phyloP scores from a whole-genome alignment of 192 early-diverging fungal genomes.

The Coemansia sp. region DNA sequence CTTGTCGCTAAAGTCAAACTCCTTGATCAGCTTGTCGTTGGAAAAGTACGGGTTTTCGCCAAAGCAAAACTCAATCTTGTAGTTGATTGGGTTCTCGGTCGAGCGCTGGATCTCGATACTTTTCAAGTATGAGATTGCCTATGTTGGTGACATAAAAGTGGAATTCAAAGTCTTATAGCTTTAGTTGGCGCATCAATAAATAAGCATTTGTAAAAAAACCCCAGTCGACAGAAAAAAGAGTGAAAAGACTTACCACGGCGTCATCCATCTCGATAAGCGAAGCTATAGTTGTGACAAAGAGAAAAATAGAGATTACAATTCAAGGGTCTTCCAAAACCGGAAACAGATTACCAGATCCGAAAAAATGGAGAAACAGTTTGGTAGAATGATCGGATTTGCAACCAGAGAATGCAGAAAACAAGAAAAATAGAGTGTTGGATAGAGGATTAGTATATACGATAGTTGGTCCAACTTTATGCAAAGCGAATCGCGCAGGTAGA shows the following conservation, averaged over 20 bases:
- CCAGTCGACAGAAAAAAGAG: background rate
- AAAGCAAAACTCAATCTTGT: constrained; percentile 57
- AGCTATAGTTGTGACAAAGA: constrained; percentile 10
- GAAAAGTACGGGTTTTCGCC: constrained; percentile 57
- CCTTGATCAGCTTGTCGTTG: constrained; percentile 57
- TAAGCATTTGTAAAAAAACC: background rate
- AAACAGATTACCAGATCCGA: constrained; percentile 20
- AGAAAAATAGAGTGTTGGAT: background rate
- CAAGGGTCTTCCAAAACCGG: constrained; percentile 11
- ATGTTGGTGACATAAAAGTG: background rate
- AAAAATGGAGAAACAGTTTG: background rate
- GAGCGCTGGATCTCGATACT: constrained; percentile 66
- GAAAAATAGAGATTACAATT: background rate
- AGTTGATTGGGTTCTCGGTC: constrained; percentile 51
- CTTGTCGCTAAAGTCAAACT: constrained; percentile 60
- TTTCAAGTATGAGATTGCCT: constrained; percentile 77
- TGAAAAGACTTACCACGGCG: constrained; percentile 27
- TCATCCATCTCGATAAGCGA: constrained; percentile 54
- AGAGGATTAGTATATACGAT: background rate
- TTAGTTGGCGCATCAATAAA: background rate
- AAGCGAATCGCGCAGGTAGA: background rate
- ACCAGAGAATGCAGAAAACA: background rate
- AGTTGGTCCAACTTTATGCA: background rate
- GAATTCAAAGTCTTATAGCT: background rate
- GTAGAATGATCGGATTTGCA: constrained; percentile 1